Conservation (phyloP, 805 yeast species). For the Saturnispora saitoi region DNA sequence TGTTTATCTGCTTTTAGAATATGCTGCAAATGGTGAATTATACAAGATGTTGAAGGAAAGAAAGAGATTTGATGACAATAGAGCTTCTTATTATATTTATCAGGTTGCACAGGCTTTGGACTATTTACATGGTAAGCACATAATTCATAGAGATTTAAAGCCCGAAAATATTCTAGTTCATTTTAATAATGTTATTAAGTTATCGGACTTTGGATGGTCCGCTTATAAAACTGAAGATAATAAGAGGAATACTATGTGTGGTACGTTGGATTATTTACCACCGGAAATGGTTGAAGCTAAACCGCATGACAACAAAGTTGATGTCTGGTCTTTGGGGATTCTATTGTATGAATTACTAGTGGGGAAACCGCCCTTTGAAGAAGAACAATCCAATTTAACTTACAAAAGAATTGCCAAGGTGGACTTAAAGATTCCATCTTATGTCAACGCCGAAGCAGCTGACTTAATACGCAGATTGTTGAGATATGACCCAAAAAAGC, state of each 20-base stretch:
- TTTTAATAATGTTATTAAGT: conserved; percentile 62
- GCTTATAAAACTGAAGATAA: conserved; percentile 45
- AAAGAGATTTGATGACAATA: conserved; percentile 59
- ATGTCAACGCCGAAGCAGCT: conserved; percentile 63
- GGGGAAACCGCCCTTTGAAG: conserved; percentile 92
- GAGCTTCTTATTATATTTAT: conserved; percentile 69
- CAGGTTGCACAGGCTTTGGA: conserved; percentile 77
- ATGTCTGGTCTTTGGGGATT: conserved; percentile 90
- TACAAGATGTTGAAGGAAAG: conserved; percentile 61
- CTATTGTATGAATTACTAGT: conserved; percentile 77
- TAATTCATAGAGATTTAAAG: conserved; percentile 88
- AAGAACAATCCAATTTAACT: conserved; percentile 65
- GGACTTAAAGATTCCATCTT: conserved; percentile 66
- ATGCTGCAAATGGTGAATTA: conserved; percentile 77
- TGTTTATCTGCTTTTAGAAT: conserved; percentile 80
- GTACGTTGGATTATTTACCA: conserved; percentile 88
- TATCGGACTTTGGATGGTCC: conserved; percentile 96
- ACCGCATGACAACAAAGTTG: conserved; percentile 72
- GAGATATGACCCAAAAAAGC: conserved; percentile 56
- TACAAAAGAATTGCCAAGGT: conserved; percentile 72
- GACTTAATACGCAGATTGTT: conserved; percentile 61
- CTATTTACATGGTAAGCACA: conserved; percentile 69
- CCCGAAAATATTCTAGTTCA: conserved; percentile 87
- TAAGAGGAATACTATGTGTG: conserved; percentile 78
- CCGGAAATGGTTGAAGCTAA: conserved; percentile 90